These are phyloP conservation scores for Nicotiana knightiana DNA, from an alignment of 257 asterid genomes.

Conservation along the genomic window DNA sequence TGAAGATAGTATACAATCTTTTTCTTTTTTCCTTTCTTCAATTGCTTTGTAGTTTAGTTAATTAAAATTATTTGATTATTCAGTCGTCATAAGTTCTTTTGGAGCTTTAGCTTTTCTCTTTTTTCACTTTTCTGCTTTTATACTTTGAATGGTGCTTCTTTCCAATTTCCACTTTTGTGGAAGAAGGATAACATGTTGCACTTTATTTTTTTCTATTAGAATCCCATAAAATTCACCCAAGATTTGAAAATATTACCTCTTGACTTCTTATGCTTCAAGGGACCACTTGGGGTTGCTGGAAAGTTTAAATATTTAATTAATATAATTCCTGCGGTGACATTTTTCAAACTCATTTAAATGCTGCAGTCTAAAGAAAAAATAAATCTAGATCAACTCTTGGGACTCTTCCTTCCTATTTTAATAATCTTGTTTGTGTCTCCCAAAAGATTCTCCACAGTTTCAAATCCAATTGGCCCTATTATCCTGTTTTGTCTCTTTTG, in stretches of 20 bases:
- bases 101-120: slow-evolving; percentile 21
- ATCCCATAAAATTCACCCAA: slow-evolving; percentile 16
- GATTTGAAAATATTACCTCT: not conserved
- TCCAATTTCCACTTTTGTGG: slow-evolving; percentile 30
- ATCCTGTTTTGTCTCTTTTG: slow-evolving; percentile 6
- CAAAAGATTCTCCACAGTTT: not conserved
- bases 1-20: slow-evolving; percentile 8
- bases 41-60: slow-evolving; percentile 1
- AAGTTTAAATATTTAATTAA: not conserved
- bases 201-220: slow-evolving; percentile 29
- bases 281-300: slow-evolving; percentile 5
- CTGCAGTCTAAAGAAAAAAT: slow-evolving; percentile 1
- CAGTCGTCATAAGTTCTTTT: slow-evolving; percentile 14
- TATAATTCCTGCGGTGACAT: not conserved
- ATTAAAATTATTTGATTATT: slow-evolving; percentile 7
- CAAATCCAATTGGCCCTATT: not conserved
- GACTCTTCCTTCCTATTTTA: slow-evolving; percentile 1
- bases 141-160: slow-evolving; percentile 37
- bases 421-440: slow-evolving; percentile 1
- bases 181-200: slow-evolving; percentile 21
- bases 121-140: slow-evolving; percentile 27
- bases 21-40: not conserved
- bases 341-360: not conserved
- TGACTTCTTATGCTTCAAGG: not conserved
- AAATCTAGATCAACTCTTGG: slow-evolving; percentile 2